Evolutionary conservation across 352 stramenopile genomes (phyloP).

Genomic region (Thraustotheca clavata): DNA sequence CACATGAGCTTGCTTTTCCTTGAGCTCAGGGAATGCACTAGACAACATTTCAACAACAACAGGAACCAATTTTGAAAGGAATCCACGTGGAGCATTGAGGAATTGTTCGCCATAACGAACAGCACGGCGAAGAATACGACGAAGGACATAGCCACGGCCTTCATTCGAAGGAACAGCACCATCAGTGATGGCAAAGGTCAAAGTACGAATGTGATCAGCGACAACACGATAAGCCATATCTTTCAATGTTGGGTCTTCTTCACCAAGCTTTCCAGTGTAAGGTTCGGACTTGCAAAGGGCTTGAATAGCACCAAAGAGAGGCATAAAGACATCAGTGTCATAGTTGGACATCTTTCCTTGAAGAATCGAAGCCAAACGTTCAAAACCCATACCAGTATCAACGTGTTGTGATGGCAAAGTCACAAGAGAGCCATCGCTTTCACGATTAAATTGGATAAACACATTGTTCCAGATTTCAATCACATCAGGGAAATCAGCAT

Average conservation of each 20-base stretch:
- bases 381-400: slow-evolving; percentile 99
- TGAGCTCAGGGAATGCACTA: slow-evolving; percentile 94
- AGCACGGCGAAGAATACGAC: slow-evolving; percentile 95
- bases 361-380: slow-evolving; percentile 89
- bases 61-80: slow-evolving; percentile 92
- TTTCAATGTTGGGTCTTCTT: slow-evolving; percentile 82
- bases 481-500: slow-evolving; percentile 95
- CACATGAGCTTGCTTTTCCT: slow-evolving; percentile 83
- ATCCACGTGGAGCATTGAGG: slow-evolving; percentile 91
- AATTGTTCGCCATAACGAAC: slow-evolving; percentile 98
- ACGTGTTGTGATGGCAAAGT: slow-evolving; percentile 94
- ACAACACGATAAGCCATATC: slow-evolving; percentile 93
- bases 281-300: slow-evolving; percentile 58
- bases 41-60: slow-evolving; percentile 91
- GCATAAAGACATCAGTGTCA: slow-evolving; percentile 97
- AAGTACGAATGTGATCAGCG: slow-evolving; percentile 96
- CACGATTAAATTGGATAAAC: slow-evolving; percentile 99
- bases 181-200: slow-evolving; percentile 98
- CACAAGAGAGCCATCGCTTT: slow-evolving; percentile 83
- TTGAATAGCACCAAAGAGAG: slow-evolving; percentile 93
- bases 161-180: slow-evolving; percentile 96
- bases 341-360: slow-evolving; percentile 96
- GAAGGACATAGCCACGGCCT: slow-evolving; percentile 96
- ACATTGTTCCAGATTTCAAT: slow-evolving; percentile 99
- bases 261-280: slow-evolving; percentile 81